Evolutionary conservation across 2,329 filamentous ascomycete species (phyloP), one percentile per base, ranked within the genome.

Genomic region (Zalaria obscura): DNA sequence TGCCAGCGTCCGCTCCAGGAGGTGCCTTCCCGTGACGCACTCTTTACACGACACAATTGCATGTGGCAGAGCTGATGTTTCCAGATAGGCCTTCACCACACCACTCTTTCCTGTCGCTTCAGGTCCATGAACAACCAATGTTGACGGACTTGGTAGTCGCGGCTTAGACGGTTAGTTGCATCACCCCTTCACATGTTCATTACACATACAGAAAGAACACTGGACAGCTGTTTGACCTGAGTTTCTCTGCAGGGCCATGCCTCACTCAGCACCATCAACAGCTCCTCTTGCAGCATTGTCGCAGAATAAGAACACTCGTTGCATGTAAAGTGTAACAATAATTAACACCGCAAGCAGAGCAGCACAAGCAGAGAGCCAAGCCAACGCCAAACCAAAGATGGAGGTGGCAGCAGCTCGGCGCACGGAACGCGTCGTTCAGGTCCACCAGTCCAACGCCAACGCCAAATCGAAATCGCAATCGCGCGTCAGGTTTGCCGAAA

Each of bases 101-200:
- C 75, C 74, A 28, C 78, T 84, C 64, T 96, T 96, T 34, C 87
- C 89, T 0, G 88, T 93, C 2, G 86, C 81, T 53, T 88, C 79
- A 27, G 87, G 76, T 39, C 91, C 91, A 59, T 96, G 79, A 38
- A 93, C 61, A 25, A 95, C 77, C 7, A 95, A 60, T 45, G 83
- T 83, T 7, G 76, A 68, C 43, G 82, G 83, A 43, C 76, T 79
- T 27, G 83, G 79, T n/a, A 79, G 69, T 37, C 66, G 61, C 25
- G 77, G 73, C 76, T 84, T 29, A 55, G 33, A 9, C 37, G n/a
- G 35, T 44, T 35, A 44, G 42, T 35, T 29, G 38, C 27, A 29
- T 31, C 7, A 7, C 29, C 40, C 31, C 3, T n/a, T 35, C 18
- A 34, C 39, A 8, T 27, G 35, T 39, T 38, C 29, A 34, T 26